These are phyloP conservation scores for Puccinia triticina DNA, from an alignment of 1,284 basidiomycete species.

Conservation along the genomic window DNA sequence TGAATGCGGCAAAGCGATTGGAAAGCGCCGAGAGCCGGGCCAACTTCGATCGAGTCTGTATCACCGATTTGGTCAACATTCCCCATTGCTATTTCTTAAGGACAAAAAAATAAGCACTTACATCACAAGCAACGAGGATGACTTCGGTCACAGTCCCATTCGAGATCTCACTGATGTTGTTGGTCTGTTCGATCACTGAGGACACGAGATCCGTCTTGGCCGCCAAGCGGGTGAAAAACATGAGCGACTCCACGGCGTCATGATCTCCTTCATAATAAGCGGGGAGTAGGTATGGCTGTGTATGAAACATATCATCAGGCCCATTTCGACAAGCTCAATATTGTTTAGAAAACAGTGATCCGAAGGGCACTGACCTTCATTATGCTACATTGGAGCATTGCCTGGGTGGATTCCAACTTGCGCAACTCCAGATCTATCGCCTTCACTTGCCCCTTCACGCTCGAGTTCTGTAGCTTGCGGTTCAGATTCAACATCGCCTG, in stretches of 20 bases:
- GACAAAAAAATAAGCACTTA: constrained; percentile 60
- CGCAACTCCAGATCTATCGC: constrained; percentile 83
- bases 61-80: background rate
- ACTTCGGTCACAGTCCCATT: constrained; percentile 76
- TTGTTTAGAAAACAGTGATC: constrained; percentile 63
- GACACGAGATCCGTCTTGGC: constrained; percentile 83
- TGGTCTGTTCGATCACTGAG: constrained; percentile 74
- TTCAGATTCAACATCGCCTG: constrained; percentile 85
- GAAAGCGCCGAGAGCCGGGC: constrained; percentile 77
- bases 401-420: constrained; percentile 78
- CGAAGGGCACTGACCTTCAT: constrained; percentile 62
- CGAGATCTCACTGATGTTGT: constrained; percentile 79
- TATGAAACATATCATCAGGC: constrained; percentile 31
- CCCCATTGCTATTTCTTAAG: background rate
- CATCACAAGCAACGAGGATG: constrained; percentile 86
- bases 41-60: constrained; percentile 76
- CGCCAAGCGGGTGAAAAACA: constrained; percentile 85
- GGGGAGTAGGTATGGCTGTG: constrained; percentile 78
- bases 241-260: constrained; percentile 80
- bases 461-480: constrained; percentile 84
- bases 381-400: constrained; percentile 71
- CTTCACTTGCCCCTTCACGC: constrained; percentile 82
- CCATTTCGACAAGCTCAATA: constrained; percentile 56
- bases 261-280: constrained; percentile 78
- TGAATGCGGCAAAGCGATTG: constrained; percentile 80